These are phyloP conservation scores for Lactifluus pinguis DNA, from an alignment of 768 basidiomycete genomes.

Conservation along the genomic window DNA sequence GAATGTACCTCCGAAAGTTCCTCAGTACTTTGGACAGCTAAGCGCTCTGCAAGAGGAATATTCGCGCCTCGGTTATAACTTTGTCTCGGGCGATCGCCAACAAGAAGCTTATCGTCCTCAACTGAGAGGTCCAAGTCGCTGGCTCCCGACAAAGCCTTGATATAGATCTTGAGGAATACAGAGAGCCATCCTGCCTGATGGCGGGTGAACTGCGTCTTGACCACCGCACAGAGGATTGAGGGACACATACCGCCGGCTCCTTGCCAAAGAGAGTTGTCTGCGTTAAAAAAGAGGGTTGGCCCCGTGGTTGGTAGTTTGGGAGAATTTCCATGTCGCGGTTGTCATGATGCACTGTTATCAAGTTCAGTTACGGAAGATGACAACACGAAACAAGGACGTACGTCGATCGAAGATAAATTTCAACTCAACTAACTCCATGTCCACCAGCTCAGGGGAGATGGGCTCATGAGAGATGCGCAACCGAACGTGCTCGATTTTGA, in stretches of 20 bases:
- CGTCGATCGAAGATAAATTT: conserved; percentile 75
- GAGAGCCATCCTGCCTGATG: conserved; percentile 47
- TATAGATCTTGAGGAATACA: conserved; percentile 67
- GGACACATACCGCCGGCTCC: conserved; percentile 47
- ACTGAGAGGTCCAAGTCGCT: conserved; percentile 75
- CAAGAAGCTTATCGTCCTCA: conserved; percentile 64
- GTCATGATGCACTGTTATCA: conserved; percentile 58
- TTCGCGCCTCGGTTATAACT: conserved; percentile 40
- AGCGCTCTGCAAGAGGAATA: conserved; percentile 49
- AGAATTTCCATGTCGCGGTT: conserved; percentile 81
- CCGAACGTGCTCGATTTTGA: conserved; percentile 76
- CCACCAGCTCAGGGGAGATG: conserved; percentile 60
- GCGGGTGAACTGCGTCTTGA: background rate
- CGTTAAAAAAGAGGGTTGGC: conserved; percentile 42
- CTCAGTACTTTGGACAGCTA: conserved; percentile 39
- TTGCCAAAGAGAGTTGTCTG: conserved; percentile 63
- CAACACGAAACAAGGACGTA: conserved; percentile 27
- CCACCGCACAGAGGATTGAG: background rate
- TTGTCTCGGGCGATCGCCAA: conserved; percentile 72
- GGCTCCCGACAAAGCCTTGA: conserved; percentile 65
- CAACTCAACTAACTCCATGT: conserved; percentile 76
- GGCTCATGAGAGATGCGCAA: conserved; percentile 74
- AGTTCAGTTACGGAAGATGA: background rate
- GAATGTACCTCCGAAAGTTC: conserved; percentile 44
- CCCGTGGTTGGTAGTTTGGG: conserved; percentile 65